Evolutionary conservation across 768 basidiomycete genomes (phyloP).

Genomic region (Termitomyces sp.): DNA sequence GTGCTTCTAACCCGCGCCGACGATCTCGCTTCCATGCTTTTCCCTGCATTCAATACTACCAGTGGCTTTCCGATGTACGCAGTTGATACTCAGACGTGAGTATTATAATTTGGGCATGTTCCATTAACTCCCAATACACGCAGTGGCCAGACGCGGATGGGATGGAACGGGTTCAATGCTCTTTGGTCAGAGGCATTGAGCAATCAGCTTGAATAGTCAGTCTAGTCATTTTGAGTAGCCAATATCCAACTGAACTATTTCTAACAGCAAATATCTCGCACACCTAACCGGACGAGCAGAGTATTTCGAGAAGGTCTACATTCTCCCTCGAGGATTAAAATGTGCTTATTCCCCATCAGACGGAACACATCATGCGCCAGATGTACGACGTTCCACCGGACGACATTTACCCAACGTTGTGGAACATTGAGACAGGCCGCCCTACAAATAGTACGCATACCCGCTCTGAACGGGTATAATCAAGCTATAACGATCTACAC

Average conservation of each 20-base stretch:
- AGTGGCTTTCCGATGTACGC: slow-evolving; percentile 67
- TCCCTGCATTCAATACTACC: slow-evolving; percentile 66
- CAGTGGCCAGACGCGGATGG: slow-evolving; percentile 33
- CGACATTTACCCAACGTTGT: slow-evolving; percentile 53
- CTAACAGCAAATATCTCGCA: slow-evolving; percentile 66
- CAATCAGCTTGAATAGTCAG: slow-evolving; percentile 62
- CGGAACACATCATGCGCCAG: slow-evolving; percentile 40
- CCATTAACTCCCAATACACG: not conserved
- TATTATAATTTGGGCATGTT: slow-evolving; percentile 1
- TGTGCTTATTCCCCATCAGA: slow-evolving; percentile 26
- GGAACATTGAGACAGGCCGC: slow-evolving; percentile 40
- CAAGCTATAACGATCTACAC: not conserved
- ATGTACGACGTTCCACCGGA: slow-evolving; percentile 41
- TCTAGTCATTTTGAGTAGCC: not conserved
- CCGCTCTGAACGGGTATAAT: not conserved
- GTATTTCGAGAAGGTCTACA: slow-evolving; percentile 44
- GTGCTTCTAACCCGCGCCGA: slow-evolving; percentile 63
- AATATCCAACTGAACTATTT: not conserved
- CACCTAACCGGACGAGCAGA: slow-evolving; percentile 65
- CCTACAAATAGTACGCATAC: slow-evolving; percentile 37
- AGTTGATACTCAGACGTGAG: slow-evolving; percentile 58
- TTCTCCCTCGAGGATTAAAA: not conserved
- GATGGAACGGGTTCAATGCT: slow-evolving; percentile 23
- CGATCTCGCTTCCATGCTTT: slow-evolving; percentile 63
- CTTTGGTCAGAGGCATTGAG: slow-evolving; percentile 41